phyloP scores from a whole-genome alignment of 768 basidiomycete genomes.

The Auricularia sp. region DNA sequence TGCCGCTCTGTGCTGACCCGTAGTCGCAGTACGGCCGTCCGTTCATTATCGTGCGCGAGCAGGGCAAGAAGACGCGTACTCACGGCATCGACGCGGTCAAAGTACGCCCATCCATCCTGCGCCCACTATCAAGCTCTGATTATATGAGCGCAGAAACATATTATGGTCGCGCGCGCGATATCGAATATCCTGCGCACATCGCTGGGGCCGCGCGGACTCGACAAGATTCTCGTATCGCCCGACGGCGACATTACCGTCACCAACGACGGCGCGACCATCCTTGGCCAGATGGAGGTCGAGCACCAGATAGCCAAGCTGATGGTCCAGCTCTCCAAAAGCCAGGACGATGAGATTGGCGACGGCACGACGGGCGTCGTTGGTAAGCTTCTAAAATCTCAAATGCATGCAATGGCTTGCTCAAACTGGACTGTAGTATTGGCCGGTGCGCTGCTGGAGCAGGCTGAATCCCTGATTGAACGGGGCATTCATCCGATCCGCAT shows the following conservation, averaged over 20 bases:
- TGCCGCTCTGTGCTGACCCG: conserved; percentile 11
- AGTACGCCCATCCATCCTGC: conserved; percentile 32
- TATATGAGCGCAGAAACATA: conserved; percentile 57
- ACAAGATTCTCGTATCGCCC: conserved; percentile 89
- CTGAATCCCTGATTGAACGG: conserved; percentile 93
- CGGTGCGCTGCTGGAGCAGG: conserved; percentile 93
- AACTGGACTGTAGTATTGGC: conserved; percentile 61
- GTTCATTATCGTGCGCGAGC: conserved; percentile 96
- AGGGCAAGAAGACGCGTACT: conserved; percentile 80
- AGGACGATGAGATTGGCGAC: conserved; percentile 99
- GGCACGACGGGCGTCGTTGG: conserved; percentile 99
- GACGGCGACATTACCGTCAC: conserved; percentile 99
- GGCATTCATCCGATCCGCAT: conserved; percentile 98
- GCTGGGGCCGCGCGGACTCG: conserved; percentile 88
- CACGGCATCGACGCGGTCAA: conserved; percentile 96
- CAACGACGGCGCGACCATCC: conserved; percentile 97
- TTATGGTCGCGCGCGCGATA: conserved; percentile 88
- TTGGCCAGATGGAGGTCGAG: conserved; percentile 98
- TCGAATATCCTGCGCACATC: conserved; percentile 93
- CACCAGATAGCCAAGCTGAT: conserved; percentile 98
- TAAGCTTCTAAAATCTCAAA: conserved; percentile 27
- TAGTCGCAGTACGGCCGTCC: conserved; percentile 73
- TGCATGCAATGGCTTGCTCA: conserved; percentile 2
- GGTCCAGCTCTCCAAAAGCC: conserved; percentile 92
- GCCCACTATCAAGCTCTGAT: conserved; percentile 10